These are phyloP conservation scores for Septoria petroselini DNA, from an alignment of 2,329 filamentous ascomycete genomes.

Conservation along the genomic window DNA sequence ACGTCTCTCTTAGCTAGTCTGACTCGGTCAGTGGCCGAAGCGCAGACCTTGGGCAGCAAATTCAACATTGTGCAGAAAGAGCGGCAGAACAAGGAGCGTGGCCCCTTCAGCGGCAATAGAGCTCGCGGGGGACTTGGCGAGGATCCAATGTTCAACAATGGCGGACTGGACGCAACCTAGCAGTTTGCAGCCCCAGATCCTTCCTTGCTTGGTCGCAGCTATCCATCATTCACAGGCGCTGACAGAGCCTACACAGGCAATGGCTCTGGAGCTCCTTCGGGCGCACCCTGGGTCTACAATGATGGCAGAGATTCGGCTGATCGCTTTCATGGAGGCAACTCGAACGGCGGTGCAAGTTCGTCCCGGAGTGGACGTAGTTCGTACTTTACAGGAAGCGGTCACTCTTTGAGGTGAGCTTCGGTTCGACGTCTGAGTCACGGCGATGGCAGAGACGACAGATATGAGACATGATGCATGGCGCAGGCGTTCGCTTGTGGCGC, in stretches of 20 bases:
- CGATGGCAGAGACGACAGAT: background rate
- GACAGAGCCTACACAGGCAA: no score
- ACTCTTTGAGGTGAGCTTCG: background rate
- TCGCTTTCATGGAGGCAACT: background rate
- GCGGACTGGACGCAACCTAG: constrained; percentile 21
- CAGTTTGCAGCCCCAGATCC: background rate
- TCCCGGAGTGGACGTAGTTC: background rate
- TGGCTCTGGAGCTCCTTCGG: no score
- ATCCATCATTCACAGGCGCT: no score
- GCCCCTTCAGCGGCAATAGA: constrained; percentile 12
- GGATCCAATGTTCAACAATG: constrained; percentile 23
- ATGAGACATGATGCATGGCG: constrained; percentile 9
- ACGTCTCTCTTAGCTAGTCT: constrained; percentile 72
- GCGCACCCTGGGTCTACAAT: no score
- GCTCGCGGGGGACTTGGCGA: constrained; percentile 22
- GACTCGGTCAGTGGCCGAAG: constrained; percentile 67
- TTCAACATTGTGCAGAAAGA: constrained; percentile 50
- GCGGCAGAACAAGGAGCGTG: constrained; percentile 37
- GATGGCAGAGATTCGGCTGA: background rate
- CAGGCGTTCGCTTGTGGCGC: background rate
- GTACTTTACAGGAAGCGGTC: background rate
- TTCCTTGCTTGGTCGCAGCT: background rate
- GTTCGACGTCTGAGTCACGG: background rate
- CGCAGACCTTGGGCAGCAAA: constrained; percentile 73
- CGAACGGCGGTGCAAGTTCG: background rate